These are phyloP conservation scores for Geranomyces michiganensis DNA, from an alignment of 192 early-diverging fungal genomes.

Conservation along the genomic window DNA sequence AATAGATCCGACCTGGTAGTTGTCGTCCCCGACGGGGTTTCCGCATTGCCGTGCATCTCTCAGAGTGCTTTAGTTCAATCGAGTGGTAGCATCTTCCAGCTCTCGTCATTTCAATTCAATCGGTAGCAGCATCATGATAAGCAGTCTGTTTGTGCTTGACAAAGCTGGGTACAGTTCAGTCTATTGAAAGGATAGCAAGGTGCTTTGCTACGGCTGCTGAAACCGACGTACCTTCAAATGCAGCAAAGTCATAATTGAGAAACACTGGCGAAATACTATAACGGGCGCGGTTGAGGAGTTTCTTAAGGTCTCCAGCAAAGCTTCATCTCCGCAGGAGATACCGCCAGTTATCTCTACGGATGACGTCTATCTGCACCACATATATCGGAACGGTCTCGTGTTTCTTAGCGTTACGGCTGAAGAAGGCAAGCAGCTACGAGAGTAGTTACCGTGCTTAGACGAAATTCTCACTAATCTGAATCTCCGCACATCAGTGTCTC, in stretches of 20 bases:
- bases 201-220: constrained; percentile 2
- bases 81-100: too few relatives aligned
- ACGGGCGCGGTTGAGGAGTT: constrained; percentile 65
- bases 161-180: constrained; percentile 53
- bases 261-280: constrained; percentile 78
- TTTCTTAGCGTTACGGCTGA: constrained; percentile 73
- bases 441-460: background rate
- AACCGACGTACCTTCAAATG: constrained; percentile 1
- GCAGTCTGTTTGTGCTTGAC: constrained; percentile 74
- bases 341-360: constrained; percentile 66
- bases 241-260: constrained; percentile 85
- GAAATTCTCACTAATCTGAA: too few relatives aligned
- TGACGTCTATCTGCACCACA: constrained; percentile 66
- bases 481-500: constrained; percentile 58
- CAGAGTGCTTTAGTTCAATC: too few relatives aligned
- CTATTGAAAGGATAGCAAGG: background rate
- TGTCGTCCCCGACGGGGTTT: too few relatives aligned
- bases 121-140: constrained; percentile 47
- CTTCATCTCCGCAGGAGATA: constrained; percentile 55
- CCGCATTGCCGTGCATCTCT: too few relatives aligned
- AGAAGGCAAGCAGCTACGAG: constrained; percentile 61
- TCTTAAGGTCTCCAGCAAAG: constrained; percentile 42
- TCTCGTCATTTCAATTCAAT: background rate
- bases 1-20: too few relatives aligned
- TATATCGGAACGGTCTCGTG: constrained; percentile 71